These are phyloP conservation scores for Fraxinus xanthoxyloides DNA, from an alignment of 305 asterid genomes.

Conservation along the genomic window DNA sequence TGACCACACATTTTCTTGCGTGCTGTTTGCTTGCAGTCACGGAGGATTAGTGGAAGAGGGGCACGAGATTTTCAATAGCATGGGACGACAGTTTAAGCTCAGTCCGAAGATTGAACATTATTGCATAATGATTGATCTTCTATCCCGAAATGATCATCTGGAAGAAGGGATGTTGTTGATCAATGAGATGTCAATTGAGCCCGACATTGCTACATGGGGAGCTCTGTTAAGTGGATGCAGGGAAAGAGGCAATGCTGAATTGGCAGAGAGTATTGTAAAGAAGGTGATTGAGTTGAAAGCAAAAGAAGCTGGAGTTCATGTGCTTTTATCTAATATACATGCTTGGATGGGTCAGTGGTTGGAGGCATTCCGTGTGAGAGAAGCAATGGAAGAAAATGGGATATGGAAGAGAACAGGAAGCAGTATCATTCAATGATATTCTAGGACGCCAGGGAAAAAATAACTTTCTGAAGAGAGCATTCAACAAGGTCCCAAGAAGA, in stretches of 20 bases:
- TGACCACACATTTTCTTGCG: slow-evolving; percentile 33
- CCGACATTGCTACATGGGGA: slow-evolving; percentile 43
- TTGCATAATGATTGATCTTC: slow-evolving; percentile 40
- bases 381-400: slow-evolving; percentile 38
- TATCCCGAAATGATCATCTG: slow-evolving; percentile 34
- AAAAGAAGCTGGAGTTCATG: slow-evolving; percentile 42
- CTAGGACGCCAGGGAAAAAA: not conserved
- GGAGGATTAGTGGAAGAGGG: slow-evolving; percentile 42
- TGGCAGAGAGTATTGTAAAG: slow-evolving; percentile 31
- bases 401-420: slow-evolving; percentile 35
- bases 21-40: slow-evolving; percentile 45
- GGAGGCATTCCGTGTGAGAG: slow-evolving; percentile 31
- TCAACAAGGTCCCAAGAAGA: not conserved
- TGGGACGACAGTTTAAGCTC: slow-evolving; percentile 18
- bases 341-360: slow-evolving; percentile 46
- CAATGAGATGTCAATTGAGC: slow-evolving; percentile 32
- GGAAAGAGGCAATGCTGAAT: slow-evolving; percentile 32
- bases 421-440: slow-evolving; percentile 26
- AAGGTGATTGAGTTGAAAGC: slow-evolving; percentile 31
- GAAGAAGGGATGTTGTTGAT: slow-evolving; percentile 35
- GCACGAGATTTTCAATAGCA: slow-evolving; percentile 27
- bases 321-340: slow-evolving; percentile 36
- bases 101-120: slow-evolving; percentile 38
- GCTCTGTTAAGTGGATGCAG: slow-evolving; percentile 40
- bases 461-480: not conserved